phyloP scores from a whole-genome alignment of 169 alveolate genomes.

The Cryptosporidium ubiquitum region DNA sequence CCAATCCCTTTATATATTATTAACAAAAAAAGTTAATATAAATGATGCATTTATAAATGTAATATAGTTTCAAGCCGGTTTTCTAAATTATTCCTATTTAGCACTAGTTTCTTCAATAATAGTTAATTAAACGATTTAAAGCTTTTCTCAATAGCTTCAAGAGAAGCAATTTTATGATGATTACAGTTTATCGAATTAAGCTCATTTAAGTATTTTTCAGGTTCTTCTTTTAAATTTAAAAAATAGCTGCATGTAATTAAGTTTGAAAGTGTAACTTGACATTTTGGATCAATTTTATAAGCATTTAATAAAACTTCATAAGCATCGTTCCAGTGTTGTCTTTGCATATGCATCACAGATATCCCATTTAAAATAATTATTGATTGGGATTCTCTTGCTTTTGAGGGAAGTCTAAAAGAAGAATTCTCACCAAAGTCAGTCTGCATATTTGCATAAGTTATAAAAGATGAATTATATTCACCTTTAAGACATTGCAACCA shows the following conservation, averaged over 20 bases:
- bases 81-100: too few relatives aligned
- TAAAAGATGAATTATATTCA: conserved; percentile 60
- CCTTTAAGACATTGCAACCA: conserved; percentile 70
- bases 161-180: neutral
- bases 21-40: too few relatives aligned
- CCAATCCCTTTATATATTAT: neutral
- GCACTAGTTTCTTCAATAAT: neutral
- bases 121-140: neutral
- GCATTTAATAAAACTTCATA: conserved; percentile 46
- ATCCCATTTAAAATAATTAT: conserved; percentile 40
- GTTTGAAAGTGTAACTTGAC: conserved; percentile 38
- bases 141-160: conserved; percentile 31
- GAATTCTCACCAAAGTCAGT: conserved; percentile 71
- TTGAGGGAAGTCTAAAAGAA: conserved; percentile 1
- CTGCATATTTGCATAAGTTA: conserved; percentile 69
- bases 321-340: conserved; percentile 66
- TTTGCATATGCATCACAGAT: conserved; percentile 64
- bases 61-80: too few relatives aligned
- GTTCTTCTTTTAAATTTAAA: conserved; percentile 12
- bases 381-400: conserved; percentile 46
- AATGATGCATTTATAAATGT: neutral
- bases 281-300: conserved; percentile 45
- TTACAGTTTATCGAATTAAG: neutral
- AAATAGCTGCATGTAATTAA: conserved; percentile 60
- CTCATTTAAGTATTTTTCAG: conserved; percentile 32